phyloP scores from a whole-genome alignment of 2,329 filamentous ascomycete genomes.

The Ophiocordyceps australis region DNA sequence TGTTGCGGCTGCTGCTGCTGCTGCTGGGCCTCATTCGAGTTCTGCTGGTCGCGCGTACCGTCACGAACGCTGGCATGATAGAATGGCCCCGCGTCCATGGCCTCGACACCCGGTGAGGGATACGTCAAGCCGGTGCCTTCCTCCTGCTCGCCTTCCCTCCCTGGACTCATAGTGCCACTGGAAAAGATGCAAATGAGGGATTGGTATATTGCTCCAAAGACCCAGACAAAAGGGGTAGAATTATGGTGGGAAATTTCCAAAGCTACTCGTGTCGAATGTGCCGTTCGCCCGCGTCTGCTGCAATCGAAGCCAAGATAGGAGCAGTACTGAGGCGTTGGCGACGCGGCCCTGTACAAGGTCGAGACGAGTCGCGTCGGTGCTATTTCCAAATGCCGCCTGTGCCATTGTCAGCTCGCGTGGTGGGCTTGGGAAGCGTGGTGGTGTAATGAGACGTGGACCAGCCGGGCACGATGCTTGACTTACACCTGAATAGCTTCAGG shows the following conservation, averaged over 20 bases:
- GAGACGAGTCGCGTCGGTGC: no score
- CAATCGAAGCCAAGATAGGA: no score
- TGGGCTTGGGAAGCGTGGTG: not conserved
- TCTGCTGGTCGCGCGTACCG: conserved; percentile 12
- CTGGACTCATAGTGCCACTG: conserved; percentile 11
- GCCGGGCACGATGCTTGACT: conserved; percentile 10
- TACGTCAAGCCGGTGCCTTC: conserved; percentile 22
- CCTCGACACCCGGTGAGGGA: conserved; percentile 25
- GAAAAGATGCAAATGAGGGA: not conserved
- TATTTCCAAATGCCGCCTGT: no score
- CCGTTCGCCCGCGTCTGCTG: no score
- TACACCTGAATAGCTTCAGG: conserved; percentile 13
- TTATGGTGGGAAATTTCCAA: no score
- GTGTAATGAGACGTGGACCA: conserved; percentile 1
- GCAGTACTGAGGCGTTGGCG: no score
- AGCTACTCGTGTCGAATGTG: no score
- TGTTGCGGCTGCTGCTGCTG: conserved; percentile 3
- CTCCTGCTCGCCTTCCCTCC: conserved; percentile 15
- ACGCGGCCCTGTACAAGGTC: no score
- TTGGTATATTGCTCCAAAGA: no score
- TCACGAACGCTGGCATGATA: conserved; percentile 21
- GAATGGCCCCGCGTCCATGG: conserved; percentile 22
- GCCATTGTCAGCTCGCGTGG: conserved; percentile 1
- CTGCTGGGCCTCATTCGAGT: conserved; percentile 5
- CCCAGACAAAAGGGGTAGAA: no score